Percentiles rank a stretch among this genome's conserved stretches.
These are phyloP conservation scores for Microsporum canis DNA, from an alignment of 2,329 filamentous ascomycete species.

Conservation along the genomic window DNA sequence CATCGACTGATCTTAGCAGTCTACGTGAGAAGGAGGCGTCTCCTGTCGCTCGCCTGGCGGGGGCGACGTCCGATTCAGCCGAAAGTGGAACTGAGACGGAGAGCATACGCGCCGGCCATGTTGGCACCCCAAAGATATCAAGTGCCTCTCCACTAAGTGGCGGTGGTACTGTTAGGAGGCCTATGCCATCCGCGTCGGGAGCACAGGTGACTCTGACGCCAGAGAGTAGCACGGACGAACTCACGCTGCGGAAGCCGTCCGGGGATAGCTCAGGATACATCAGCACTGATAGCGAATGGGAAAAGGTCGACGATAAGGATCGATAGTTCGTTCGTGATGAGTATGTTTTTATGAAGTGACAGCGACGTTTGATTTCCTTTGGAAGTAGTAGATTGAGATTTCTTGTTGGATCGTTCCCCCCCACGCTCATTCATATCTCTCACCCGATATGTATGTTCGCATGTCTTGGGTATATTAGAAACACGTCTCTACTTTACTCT, in stretches of 20 bases:
- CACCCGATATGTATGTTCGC: conserved; percentile 9
- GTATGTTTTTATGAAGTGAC: background rate
- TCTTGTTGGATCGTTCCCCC: background rate
- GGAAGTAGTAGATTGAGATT: conserved; percentile 5
- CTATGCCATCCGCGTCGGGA: conserved; percentile 36
- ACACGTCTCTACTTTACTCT: conserved; percentile 8
- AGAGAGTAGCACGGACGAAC: conserved; percentile 17
- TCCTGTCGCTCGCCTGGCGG: conserved; percentile 5
- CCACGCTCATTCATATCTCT: background rate
- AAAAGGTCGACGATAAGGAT: conserved; percentile 74
- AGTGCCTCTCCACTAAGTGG: background rate
- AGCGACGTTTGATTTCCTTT: conserved; percentile 6
- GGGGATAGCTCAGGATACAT: conserved; percentile 43
- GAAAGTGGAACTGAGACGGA: conserved; percentile 39
- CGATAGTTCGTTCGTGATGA: conserved; percentile 12
- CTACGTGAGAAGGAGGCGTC: conserved; percentile 13
- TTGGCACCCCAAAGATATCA: conserved; percentile 4
- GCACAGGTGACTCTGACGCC: background rate
- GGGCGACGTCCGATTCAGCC: conserved; percentile 24
- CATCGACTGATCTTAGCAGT: background rate
- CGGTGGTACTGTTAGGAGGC: conserved; percentile 6
- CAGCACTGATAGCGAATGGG: conserved; percentile 95
- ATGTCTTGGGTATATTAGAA: conserved; percentile 14
- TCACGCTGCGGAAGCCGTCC: conserved; percentile 33
- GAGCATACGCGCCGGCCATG: conserved; percentile 16